Evolutionary conservation across 2,329 filamentous ascomycete genomes (phyloP), one percentile per base, ranked within the genome.

Genomic region (Ascochyta pisi): DNA sequence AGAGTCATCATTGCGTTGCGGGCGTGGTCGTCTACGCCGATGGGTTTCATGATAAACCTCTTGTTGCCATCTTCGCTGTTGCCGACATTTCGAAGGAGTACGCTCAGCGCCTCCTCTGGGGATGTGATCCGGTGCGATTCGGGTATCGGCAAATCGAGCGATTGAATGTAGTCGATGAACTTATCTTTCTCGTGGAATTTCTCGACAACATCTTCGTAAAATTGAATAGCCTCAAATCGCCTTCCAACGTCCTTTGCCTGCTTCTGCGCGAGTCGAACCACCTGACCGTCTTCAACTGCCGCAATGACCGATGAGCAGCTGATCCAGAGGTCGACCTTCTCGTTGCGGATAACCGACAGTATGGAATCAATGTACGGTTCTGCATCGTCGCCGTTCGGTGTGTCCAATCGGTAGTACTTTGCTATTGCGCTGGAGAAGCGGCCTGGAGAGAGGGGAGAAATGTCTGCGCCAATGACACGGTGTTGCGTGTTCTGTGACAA

Each of bases 391-490:
- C 70, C 67, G 49, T 66, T 64, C 33, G 75, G 68, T 51, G 72
- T 60, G 68, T 77, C 29, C 69, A 77, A 29, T 82, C 73, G 9
- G 70, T 88, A 83, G 71, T 89, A 90, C 2, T 65, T 73, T 10
- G 77, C 70, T 1, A 92, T 61, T 0, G 84, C 76, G 12, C 65
- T 77, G 0, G 89, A 92, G 53, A 85, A 83, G 16, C 85, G 81
- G n/a, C 76, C 70, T 48, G 68, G 68, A 3, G 70, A 69, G 37
- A 69, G 37, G 9, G 63, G 22, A 34, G 69, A 73, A 44, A 87
- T 84, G 66, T 91, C 89, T 10, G 88, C 89, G 4, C 88, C 89
- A 37, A 92, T 82, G 35, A 92, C 88, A n/a, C 81, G 81, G 70
- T 92, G 87, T 2, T 88, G 87, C 1, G 82, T 80, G 23, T 82